These are phyloP conservation scores for Quercus tomentella DNA, from an alignment of 331 rosid species.

Conservation along the genomic window DNA sequence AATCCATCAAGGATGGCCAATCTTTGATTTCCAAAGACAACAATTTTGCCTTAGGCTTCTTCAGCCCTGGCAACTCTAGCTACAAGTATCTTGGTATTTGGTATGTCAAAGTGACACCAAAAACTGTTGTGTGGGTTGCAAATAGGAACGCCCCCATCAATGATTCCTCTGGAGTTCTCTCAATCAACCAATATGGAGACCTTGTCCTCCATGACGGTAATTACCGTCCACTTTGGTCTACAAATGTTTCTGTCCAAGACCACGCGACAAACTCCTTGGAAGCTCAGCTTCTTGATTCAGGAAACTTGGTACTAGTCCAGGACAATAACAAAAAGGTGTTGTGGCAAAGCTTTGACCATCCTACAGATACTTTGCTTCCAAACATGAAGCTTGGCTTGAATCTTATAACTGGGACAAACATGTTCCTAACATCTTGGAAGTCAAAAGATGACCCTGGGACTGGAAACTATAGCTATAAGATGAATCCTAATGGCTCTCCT, in stretches of 20 bases:
- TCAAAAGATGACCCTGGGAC: conserved; percentile 27
- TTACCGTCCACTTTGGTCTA: conserved; percentile 27
- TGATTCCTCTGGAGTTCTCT: conserved; percentile 30
- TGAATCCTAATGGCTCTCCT: conserved; percentile 4
- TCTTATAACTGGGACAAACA: conserved; percentile 1
- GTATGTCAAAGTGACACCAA: conserved; percentile 25
- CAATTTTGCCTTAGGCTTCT: conserved; percentile 53
- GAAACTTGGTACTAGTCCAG: conserved; percentile 29
- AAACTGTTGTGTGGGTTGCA: conserved; percentile 58
- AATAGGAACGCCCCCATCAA: conserved; percentile 54
- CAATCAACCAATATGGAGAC: conserved; percentile 34
- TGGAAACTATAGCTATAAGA: conserved; percentile 8
- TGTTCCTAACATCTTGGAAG: conserved; percentile 38
- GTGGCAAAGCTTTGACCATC: conserved; percentile 41
- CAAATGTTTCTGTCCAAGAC: conserved; percentile 17
- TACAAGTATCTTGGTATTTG: conserved; percentile 61
- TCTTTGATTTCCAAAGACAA: conserved; percentile 12
- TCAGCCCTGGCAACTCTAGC: conserved; percentile 34
- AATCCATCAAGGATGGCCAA: conserved; percentile 44
- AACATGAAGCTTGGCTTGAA: conserved; percentile 33
- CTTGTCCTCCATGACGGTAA: conserved; percentile 14
- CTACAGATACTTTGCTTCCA: conserved; percentile 27
- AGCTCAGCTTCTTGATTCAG: conserved; percentile 34
- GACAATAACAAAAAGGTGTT: not conserved
- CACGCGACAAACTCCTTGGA: not conserved